Evolutionary conservation across 1,284 basidiomycete genomes (phyloP).

Genomic region (Phaffia rhodozyma): DNA sequence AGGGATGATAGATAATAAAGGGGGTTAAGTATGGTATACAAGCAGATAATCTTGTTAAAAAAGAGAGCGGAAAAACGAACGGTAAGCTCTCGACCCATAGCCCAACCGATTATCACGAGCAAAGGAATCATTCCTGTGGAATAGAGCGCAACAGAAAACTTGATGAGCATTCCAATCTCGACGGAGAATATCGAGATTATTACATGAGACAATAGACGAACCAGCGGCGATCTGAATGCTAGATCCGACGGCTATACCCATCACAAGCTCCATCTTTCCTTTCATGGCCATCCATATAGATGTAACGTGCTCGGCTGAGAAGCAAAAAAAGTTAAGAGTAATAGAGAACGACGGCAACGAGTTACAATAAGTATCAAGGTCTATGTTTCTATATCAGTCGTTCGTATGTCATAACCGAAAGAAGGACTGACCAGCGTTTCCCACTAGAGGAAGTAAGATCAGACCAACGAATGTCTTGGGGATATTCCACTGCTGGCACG

Average conservation of each 20-base stretch:
- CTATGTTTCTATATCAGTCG: too few species aligned
- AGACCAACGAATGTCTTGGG: conserved; percentile 51
- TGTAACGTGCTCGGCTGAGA: conserved; percentile 56
- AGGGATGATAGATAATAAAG: too few species aligned
- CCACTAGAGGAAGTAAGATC: conserved; percentile 44
- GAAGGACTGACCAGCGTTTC: conserved; percentile 34
- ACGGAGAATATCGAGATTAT: conserved; percentile 8
- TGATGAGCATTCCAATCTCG: neutral
- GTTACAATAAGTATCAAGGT: neutral
- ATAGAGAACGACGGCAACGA: neutral
- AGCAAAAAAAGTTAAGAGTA: neutral
- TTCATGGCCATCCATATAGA: conserved; percentile 78
- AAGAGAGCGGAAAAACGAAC: conserved; percentile 31
- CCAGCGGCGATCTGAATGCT: conserved; percentile 55
- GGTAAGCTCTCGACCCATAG: conserved; percentile 63
- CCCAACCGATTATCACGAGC: conserved; percentile 71
- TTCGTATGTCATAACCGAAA: neutral
- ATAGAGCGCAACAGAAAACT: conserved; percentile 46
- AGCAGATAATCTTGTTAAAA: too few species aligned
- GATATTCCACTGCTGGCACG: conserved; percentile 62
- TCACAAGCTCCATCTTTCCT: conserved; percentile 69
- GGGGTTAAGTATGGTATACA: too few species aligned
- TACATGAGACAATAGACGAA: neutral
- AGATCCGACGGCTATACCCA: conserved; percentile 79
- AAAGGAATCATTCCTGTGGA: conserved; percentile 75